Base-by-base conservation (phyloP, 306 rosid genomes). In the Sesbania bispinosa region DNA sequence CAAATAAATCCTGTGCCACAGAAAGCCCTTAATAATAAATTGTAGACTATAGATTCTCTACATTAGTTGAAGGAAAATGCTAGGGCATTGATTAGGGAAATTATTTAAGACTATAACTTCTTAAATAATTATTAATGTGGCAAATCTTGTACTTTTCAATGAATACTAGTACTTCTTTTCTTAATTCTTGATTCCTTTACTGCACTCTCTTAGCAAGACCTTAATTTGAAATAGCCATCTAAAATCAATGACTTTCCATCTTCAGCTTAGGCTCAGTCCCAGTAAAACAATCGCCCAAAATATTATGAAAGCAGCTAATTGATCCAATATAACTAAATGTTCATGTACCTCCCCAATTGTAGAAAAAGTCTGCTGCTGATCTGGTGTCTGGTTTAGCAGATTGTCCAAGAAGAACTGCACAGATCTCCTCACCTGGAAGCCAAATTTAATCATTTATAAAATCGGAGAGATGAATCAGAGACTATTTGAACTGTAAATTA, bases 261-360 rank as follows among this genome's bases (percentile, higher is more conserved):
- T 47, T 50, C 50, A 15, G 38, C 48, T 43, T 26, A 38, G 62
- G 11, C 18, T 61, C 35, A 62, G 43, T 48, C 43, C 42, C 24
- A 57, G 29, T 9, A 54, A 15, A 47, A 70, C 9, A 58, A 57
- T 29, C 32, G 46, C 15, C 15, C 45, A 64, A 47, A 8, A n/a
- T 18, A 46, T 10, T 53, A 52, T 42, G 27, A 62, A 24, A 29
- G 33, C 5, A 66, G 10, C 43, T 45, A 20, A n/a, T 32, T 43
- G 8, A 19, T 42, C 53, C 51, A 23, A 41, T 16, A 54, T 59
- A 36, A 52, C 27, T 39, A 60, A 65, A 42, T 47, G 48, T 48
- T 50, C 42, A 15, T 68, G 21, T 86, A 90, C 98, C 94, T 92
- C 98, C 4, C 96, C 98, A 41, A 92, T 92, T 75, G 96, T 91